These are phyloP conservation scores for Phoma herbarum DNA, from an alignment of 2,329 filamentous ascomycete genomes.

Conservation along the genomic window DNA sequence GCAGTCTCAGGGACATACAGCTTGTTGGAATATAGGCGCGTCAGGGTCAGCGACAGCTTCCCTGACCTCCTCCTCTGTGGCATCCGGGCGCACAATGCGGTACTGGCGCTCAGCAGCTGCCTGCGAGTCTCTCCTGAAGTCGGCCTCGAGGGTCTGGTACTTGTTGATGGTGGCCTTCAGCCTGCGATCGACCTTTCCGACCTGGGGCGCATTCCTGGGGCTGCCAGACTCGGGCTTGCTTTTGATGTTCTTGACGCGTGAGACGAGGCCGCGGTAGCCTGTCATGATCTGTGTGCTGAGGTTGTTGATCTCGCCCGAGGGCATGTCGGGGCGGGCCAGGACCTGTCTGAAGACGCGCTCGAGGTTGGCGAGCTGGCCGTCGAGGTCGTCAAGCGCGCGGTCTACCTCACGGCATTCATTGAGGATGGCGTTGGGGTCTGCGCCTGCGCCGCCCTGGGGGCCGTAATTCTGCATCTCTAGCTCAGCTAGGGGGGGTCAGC, in stretches of 20 bases:
- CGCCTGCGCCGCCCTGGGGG: constrained; percentile 37
- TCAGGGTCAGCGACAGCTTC: constrained; percentile 78
- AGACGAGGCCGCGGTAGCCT: constrained; percentile 79
- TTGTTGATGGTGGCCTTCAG: constrained; percentile 82
- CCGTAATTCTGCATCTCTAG: constrained; percentile 75
- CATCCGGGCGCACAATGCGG: constrained; percentile 85
- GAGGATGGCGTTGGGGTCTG: constrained; percentile 77
- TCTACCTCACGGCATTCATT: constrained; percentile 87
- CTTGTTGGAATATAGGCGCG: constrained; percentile 87
- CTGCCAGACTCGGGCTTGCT: constrained; percentile 77
- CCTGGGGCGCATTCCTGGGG: constrained; percentile 78
- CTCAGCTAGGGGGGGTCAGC: constrained; percentile 47
- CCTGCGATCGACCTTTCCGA: constrained; percentile 79
- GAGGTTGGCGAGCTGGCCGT: constrained; percentile 75
- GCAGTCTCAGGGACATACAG: constrained; percentile 54
- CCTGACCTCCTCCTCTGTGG: constrained; percentile 78
- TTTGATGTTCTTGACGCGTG: constrained; percentile 84
- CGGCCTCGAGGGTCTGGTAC: constrained; percentile 81
- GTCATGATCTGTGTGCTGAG: constrained; percentile 83
- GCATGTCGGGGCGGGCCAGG: constrained; percentile 78
- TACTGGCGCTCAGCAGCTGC: constrained; percentile 90
- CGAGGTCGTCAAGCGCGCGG: constrained; percentile 76
- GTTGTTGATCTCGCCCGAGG: constrained; percentile 74
- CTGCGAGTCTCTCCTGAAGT: constrained; percentile 80
- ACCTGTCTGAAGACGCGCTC: constrained; percentile 74